A percentile compares a stretch with the other conserved stretches of the same genome.
These are phyloP conservation scores for Epichloe sp. DNA, from an alignment of 2,329 filamentous ascomycete species.

Conservation along the genomic window DNA sequence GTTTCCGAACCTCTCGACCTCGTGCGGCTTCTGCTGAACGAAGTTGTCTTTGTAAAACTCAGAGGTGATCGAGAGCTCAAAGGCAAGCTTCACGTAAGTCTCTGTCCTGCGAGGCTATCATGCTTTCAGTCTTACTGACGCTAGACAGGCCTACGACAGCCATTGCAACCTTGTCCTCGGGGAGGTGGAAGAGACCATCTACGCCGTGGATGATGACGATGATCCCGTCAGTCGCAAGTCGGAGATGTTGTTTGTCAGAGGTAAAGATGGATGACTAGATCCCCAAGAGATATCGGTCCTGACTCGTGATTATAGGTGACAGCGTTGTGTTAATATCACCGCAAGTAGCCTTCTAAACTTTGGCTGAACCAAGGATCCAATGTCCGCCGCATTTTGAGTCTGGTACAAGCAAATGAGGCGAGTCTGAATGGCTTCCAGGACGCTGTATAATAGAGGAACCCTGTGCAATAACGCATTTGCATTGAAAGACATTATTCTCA, in stretches of 20 bases:
- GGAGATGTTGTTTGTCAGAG: conserved; percentile 97
- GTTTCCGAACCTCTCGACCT: conserved; percentile 91
- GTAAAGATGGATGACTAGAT: conserved; percentile 34
- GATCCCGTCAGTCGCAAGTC: conserved; percentile 95
- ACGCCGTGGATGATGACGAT: conserved; percentile 80
- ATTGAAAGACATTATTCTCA: too few relatives aligned
- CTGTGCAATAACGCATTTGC: too few relatives aligned
- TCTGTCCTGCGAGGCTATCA: background rate
- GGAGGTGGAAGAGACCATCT: conserved; percentile 95
- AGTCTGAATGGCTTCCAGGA: background rate
- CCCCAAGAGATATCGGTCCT: background rate
- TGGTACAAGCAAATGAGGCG: background rate
- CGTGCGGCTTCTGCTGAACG: conserved; percentile 85
- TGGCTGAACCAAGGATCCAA: conserved; percentile 1
- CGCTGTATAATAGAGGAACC: too few relatives aligned
- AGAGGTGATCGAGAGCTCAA: conserved; percentile 91
- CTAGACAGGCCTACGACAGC: conserved; percentile 78
- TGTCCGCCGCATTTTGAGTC: background rate
- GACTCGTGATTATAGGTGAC: conserved; percentile 37
- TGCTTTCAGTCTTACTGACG: background rate
- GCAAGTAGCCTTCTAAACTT: conserved; percentile 31
- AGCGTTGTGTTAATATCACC: conserved; percentile 62
- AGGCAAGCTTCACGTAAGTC: conserved; percentile 71
- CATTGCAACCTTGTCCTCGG: conserved; percentile 96
- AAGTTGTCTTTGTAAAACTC: conserved; percentile 94